Percentiles rank a stretch among this genome's conserved stretches.
Conservation (phyloP, 2,329 filamentous ascomycete genomes). For the Rhinocladiella mackenziei region DNA sequence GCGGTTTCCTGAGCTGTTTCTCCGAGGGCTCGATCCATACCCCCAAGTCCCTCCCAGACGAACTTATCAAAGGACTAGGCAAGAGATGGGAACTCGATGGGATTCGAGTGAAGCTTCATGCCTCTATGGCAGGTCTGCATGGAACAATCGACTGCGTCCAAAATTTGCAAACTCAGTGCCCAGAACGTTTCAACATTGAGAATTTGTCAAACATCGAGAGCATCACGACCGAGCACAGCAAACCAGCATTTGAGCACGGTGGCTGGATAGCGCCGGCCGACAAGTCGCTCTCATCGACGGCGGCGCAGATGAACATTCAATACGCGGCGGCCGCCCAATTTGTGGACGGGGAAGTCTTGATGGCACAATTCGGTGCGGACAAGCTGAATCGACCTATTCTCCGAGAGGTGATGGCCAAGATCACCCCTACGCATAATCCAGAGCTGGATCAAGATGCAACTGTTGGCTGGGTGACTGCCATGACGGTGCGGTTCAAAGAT, state of each 20-base stretch:
- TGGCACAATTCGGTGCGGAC: constrained; percentile 34
- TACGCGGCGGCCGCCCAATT: constrained; percentile 40
- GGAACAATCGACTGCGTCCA: constrained; percentile 36
- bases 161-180: constrained; percentile 34
- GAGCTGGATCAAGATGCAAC: constrained; percentile 17
- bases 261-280: constrained; percentile 34
- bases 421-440: constrained; percentile 22
- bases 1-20: constrained; percentile 43
- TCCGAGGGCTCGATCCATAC: constrained; percentile 33
- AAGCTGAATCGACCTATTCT: constrained; percentile 37
- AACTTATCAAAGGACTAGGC: constrained; percentile 36
- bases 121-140: constrained; percentile 39
- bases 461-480: constrained; percentile 22
- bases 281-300: constrained; percentile 36
- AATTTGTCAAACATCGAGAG: constrained; percentile 25
- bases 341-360: constrained; percentile 37
- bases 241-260: constrained; percentile 35
- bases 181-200: constrained; percentile 24
- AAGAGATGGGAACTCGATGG: constrained; percentile 36
- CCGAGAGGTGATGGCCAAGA: constrained; percentile 37
- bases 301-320: constrained; percentile 40
- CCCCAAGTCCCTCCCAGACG: constrained; percentile 27
- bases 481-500: constrained; percentile 28
- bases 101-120: constrained; percentile 40
- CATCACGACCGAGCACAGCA: constrained; percentile 34